Evolutionary conservation across 345 rosid species (phyloP), one percentile per base, ranked within the genome.

Genomic region (Pugionium dolabratum): DNA sequence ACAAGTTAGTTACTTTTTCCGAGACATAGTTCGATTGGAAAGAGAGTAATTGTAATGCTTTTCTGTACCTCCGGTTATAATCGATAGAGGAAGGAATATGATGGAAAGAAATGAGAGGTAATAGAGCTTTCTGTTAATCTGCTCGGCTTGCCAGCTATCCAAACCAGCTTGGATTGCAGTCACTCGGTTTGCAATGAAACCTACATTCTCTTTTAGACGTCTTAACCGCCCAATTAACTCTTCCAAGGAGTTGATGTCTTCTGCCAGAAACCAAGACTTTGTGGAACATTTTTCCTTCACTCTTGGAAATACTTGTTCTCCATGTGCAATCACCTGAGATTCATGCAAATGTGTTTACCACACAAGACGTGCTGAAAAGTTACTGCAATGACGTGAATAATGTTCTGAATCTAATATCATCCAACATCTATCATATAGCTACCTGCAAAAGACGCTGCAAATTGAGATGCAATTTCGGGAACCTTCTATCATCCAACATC

Each of bases 101-200:
- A 95, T 89, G 6, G 99, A 95, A 34, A 95, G 96, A 72, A 95
- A 95, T 0, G 97, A 91, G 50, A 95, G 95, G 68, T 95, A 95
- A 55, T 95, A 95, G 45, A 95, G 86, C 75, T 89, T 95, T 75
- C 76, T 79, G 73, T 95, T 95, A 18, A 95, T 95, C 80, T 95
- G 97, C 74, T 95, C 99, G 0, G 94, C 76, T 54, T 89, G 99
- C 97, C 99, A 95, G 69, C 88, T 88, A 72, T 95, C 97, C 4
- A 91, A 74, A 64, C 97, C 89, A 4, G 99, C 89, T 76, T 95
- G 99, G 67, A 91, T 80, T 50, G 94, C 90, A 0, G 90, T 84
- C 52, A 95, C 93, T 2, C 99, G 97, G 58, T 89, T 95, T n/a
- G 95, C 84, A 54, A 95, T 75, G 77, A 91, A 95, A 27, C 99